Evolutionary conservation across 768 basidiomycete genomes (phyloP), one percentile per base, ranked within the genome.

Genomic region (Termitomyces sp.): DNA sequence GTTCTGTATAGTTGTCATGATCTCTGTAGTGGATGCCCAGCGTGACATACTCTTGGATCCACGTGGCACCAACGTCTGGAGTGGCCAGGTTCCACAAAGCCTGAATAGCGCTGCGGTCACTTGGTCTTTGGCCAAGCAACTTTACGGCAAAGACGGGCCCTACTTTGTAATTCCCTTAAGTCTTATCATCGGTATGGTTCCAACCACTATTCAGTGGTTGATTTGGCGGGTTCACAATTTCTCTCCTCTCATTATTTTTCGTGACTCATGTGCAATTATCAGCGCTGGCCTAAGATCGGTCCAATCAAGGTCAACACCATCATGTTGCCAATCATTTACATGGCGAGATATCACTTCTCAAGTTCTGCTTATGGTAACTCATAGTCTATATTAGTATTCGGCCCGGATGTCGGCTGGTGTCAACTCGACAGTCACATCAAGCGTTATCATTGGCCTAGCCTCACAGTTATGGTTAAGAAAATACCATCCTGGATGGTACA

Each of bases 401-500:
- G 65, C 75, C 16, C 72, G 64, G 70, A 67, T 84, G 71, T 73
- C 74, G 12, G 73, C 68, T n/a, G 85, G 86, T 17, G 77, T 84
- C 58, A 87, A 77, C 65, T 85, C 84, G 0, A 71, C 75, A 1
- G 60, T 78, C 49, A 73, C 74, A 2, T 78, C 79, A 4, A 73
- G 72, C 54, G 76, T 84, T 52, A 68, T 81, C 53, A 67, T 86
- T 14, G 86, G 78, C 34, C 63, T 88, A 57, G 59, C 79, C 38
- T 86, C 86, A 1, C 87, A 88, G 54, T 64, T 80, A 25, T 87
- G 82, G 81, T 62, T 87, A 23, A 73, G 85, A 34, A 76, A 69
- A 38, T 78, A 80, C 58, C 73, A 84, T 56, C 83, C 87, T 1
- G 77, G 78, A 14, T 90, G 86, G 86, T 89, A 85, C 69, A 79